Evolutionary conservation across 805 yeast species (phyloP).

Genomic region (Yarrowia porcina): DNA sequence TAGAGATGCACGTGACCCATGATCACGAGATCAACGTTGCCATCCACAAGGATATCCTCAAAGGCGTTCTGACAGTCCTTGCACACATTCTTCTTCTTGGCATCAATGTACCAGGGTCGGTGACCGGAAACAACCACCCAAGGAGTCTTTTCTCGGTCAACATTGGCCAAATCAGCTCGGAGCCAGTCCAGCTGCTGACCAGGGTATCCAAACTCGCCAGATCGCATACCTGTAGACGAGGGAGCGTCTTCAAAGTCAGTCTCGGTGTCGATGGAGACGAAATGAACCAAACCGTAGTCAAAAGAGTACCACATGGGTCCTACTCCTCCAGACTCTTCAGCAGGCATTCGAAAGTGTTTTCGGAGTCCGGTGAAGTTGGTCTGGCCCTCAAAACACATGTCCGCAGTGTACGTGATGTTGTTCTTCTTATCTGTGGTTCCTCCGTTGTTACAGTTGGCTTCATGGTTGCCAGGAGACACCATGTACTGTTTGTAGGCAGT

Average conservation of each 20-base stretch:
- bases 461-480: constrained; percentile 36
- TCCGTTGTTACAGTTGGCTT: constrained; percentile 32
- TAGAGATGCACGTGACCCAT: constrained; percentile 35
- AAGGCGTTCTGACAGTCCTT: constrained; percentile 32
- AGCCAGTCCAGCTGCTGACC: constrained; percentile 37
- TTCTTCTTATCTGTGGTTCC: constrained; percentile 26
- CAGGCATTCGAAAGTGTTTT: constrained; percentile 37
- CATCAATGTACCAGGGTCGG: constrained; percentile 38
- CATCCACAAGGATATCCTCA: constrained; percentile 30
- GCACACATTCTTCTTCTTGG: constrained; percentile 28
- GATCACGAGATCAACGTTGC: constrained; percentile 33
- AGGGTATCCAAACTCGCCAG: constrained; percentile 27
- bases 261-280: constrained; percentile 36
- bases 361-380: constrained; percentile 36
- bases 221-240: constrained; percentile 2
- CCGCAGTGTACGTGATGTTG: constrained; percentile 25
- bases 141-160: constrained; percentile 36
- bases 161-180: constrained; percentile 33
- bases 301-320: constrained; percentile 39
- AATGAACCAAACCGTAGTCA: constrained; percentile 38
- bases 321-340: constrained; percentile 33
- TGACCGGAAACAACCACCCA: constrained; percentile 35
- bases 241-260: constrained; percentile 34
- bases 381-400: constrained; percentile 32
- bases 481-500: constrained; percentile 32